Evolutionary conservation across 2,329 filamentous ascomycete genomes (phyloP).

Genomic region (Xylaria digitata): DNA sequence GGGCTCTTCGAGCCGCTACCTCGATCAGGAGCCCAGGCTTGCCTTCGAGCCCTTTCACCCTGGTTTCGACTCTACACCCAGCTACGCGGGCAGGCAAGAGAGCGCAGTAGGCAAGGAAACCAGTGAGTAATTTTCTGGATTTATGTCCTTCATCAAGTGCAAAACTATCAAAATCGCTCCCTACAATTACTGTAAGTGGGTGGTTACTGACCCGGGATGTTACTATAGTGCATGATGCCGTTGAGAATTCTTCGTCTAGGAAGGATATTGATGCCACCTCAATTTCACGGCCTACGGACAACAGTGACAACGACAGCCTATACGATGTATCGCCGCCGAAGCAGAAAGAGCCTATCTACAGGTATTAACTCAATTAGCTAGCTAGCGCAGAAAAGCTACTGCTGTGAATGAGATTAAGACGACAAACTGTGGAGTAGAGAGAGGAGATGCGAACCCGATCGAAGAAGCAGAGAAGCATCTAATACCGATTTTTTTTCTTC

Average conservation of each 20-base stretch:
- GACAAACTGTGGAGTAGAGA: background rate
- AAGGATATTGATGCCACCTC: constrained; percentile 26
- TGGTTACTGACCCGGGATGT: constrained; percentile 14
- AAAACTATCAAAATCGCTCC: too few species aligned
- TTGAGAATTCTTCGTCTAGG: constrained; percentile 36
- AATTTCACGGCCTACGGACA: constrained; percentile 13
- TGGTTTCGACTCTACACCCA: constrained; percentile 50
- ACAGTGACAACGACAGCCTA: constrained; percentile 52
- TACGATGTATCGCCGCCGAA: constrained; percentile 53
- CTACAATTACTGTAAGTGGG: background rate
- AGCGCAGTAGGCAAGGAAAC: constrained; percentile 56
- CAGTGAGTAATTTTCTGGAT: constrained; percentile 39
- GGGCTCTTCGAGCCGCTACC: constrained; percentile 40
- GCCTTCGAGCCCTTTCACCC: constrained; percentile 52
- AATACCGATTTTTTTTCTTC: constrained; percentile 27
- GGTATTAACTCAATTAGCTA: constrained; percentile 44
- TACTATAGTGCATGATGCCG: constrained; percentile 53
- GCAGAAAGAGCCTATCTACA: constrained; percentile 54
- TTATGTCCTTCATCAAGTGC: background rate
- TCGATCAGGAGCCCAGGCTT: constrained; percentile 45
- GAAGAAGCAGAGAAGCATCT: constrained; percentile 11
- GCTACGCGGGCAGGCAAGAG: constrained; percentile 55
- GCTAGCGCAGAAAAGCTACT: background rate
- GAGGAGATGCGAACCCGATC: background rate
- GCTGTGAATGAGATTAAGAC: background rate